phyloP scores from a whole-genome alignment of 805 yeast species.

The Kuraishia molischiana region DNA sequence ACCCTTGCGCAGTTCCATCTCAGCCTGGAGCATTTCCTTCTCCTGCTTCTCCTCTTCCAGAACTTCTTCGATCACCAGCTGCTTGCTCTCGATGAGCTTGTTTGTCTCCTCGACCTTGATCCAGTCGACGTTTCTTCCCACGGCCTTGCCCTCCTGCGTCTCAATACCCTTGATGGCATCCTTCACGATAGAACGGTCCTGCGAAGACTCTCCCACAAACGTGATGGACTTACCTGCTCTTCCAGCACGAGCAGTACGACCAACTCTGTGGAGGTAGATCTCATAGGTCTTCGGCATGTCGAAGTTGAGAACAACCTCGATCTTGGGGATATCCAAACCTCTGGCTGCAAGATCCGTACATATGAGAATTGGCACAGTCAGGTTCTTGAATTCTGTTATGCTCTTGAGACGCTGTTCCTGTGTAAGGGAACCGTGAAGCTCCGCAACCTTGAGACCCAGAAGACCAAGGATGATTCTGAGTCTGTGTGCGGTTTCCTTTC shows the following conservation, averaged over 20 bases:
- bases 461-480: slow-evolving; percentile 69
- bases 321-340: slow-evolving; percentile 98
- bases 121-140: slow-evolving; percentile 95
- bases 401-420: slow-evolving; percentile 90
- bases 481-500: slow-evolving; percentile 86
- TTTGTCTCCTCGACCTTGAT: slow-evolving; percentile 62
- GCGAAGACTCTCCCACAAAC: slow-evolving; percentile 86
- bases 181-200: slow-evolving; percentile 85
- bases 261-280: slow-evolving; percentile 91
- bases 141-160: slow-evolving; percentile 22
- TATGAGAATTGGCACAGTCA: slow-evolving; percentile 76
- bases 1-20: slow-evolving; percentile 82
- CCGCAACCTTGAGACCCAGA: slow-evolving; percentile 68
- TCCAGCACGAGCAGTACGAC: slow-evolving; percentile 99
- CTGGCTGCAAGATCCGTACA: slow-evolving; percentile 99
- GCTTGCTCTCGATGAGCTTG: slow-evolving; percentile 48
- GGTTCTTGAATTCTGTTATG: slow-evolving; percentile 72
- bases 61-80: slow-evolving; percentile 60
- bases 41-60: slow-evolving; percentile 81
- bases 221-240: slow-evolving; percentile 90
- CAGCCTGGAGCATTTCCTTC: slow-evolving; percentile 80
- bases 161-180: slow-evolving; percentile 71
- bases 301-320: slow-evolving; percentile 86
- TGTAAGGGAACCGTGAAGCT: slow-evolving; percentile 72
- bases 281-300: slow-evolving; percentile 95